Percentiles rank a stretch among this genome's conserved stretches.
Evolutionary conservation across 1,284 basidiomycete genomes (phyloP).

Genomic region (Austroboletus olivaceoglutinosus): DNA sequence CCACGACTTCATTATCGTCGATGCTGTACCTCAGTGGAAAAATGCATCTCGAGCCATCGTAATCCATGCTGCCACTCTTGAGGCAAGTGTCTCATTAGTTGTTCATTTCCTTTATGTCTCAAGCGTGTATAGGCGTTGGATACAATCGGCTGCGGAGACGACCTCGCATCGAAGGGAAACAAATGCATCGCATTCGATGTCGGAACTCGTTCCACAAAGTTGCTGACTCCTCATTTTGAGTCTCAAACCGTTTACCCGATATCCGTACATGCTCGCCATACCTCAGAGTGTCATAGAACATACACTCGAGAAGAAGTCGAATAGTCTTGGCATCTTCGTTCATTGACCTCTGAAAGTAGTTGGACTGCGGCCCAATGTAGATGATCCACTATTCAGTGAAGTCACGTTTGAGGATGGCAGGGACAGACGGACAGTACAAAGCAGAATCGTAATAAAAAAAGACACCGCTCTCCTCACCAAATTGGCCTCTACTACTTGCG

Average conservation of each 20-base stretch:
- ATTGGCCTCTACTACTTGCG: no score
- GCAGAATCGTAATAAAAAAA: no score
- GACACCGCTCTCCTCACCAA: no score
- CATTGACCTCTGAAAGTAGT: conserved; percentile 27
- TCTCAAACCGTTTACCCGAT: conserved; percentile 41
- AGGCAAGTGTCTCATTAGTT: conserved; percentile 20
- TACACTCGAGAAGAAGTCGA: conserved; percentile 38
- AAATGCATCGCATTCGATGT: conserved; percentile 30
- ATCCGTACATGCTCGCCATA: conserved; percentile 44
- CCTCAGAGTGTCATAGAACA: conserved; percentile 51
- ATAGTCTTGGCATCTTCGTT: conserved; percentile 23
- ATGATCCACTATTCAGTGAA: conserved; percentile 31
- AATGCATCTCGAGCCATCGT: conserved; percentile 42
- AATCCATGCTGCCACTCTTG: conserved; percentile 47
- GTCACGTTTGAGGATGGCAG: conserved; percentile 52
- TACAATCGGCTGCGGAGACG: conserved; percentile 43
- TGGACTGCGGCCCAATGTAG: conserved; percentile 30
- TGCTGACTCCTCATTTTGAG: conserved; percentile 36
- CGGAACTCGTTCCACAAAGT: conserved; percentile 30
- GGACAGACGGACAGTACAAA: no score
- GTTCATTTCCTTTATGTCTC: no score
- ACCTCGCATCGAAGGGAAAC: conserved; percentile 41
- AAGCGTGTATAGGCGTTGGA: conserved; percentile 42
- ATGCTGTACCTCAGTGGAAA: conserved; percentile 33
- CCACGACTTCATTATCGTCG: conserved; percentile 47